phyloP scores from a whole-genome alignment of 176 grass and related monocot species.

The Oryza brachyantha region DNA sequence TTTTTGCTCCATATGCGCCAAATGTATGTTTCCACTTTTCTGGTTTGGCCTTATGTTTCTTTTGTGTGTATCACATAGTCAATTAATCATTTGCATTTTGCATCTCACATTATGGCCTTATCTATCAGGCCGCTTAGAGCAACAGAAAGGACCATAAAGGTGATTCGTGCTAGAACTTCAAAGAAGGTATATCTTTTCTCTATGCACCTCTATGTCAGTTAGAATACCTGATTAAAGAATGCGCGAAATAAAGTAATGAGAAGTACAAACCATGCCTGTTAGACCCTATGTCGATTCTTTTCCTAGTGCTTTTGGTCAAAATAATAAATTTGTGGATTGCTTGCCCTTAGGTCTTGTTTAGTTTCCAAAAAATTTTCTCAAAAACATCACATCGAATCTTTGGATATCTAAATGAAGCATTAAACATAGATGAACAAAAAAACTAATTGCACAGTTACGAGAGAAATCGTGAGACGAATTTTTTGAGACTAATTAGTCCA shows the following conservation, averaged over 20 bases:
- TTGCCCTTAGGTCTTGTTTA: too few species aligned
- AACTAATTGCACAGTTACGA: too few species aligned
- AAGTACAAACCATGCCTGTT: background rate
- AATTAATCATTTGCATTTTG: background rate
- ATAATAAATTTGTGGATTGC: background rate
- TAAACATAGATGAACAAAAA: too few species aligned
- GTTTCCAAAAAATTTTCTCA: too few species aligned
- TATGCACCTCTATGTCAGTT: background rate
- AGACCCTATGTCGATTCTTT: background rate
- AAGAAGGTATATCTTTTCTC: slow-evolving; percentile 20
- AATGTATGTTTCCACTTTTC: slow-evolving; percentile 42
- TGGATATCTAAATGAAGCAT: too few species aligned
- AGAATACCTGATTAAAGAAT: background rate
- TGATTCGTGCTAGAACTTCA: background rate
- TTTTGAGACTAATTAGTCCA: too few species aligned
- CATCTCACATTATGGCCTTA: background rate
- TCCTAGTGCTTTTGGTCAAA: background rate
- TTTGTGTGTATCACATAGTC: background rate
- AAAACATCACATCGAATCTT: too few species aligned
- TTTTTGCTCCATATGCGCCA: slow-evolving; percentile 49
- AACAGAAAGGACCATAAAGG: background rate
- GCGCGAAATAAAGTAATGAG: background rate
- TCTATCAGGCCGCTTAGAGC: slow-evolving; percentile 39
- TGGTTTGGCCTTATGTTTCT: background rate
- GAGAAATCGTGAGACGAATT: too few species aligned